phyloP scores from a whole-genome alignment of 148 eudicot genomes.

The Silene uniflora region DNA sequence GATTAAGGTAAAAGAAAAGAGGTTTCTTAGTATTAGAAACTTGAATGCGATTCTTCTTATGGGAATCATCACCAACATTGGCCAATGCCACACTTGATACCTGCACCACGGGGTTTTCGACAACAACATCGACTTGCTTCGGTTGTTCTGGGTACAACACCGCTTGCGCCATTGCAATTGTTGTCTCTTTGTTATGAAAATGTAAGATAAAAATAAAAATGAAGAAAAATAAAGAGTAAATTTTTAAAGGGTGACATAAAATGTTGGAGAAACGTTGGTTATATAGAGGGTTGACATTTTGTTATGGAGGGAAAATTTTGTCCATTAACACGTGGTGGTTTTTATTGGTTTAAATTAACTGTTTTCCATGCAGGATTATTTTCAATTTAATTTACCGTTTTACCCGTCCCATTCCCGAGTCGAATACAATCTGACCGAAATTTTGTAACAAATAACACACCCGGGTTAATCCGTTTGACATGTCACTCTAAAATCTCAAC shows the following conservation, averaged over 20 bases:
- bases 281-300: background rate
- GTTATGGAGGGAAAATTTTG: background rate
- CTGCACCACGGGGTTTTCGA: slow-evolving; percentile 1
- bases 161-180: slow-evolving; percentile 19
- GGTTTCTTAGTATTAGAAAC: slow-evolving; percentile 47
- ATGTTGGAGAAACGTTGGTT: slow-evolving; percentile 2
- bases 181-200: background rate
- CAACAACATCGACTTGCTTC: background rate
- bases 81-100: background rate
- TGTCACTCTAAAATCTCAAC: too few relatives aligned
- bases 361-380: background rate
- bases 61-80: background rate
- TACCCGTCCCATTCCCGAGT: too few relatives aligned
- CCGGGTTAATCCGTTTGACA: too few relatives aligned
- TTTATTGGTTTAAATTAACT: background rate
- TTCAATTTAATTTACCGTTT: too few relatives aligned
- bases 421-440: too few relatives aligned
- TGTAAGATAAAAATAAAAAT: background rate
- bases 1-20: slow-evolving; percentile 47
- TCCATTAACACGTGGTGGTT: slow-evolving; percentile 11
- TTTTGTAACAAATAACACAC: too few relatives aligned
- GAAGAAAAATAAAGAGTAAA: background rate
- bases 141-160: slow-evolving; percentile 10
- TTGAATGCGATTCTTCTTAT: slow-evolving; percentile 44
- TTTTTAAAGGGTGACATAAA: background rate